Evolutionary conservation across 371 early-diverging fungal genomes (phyloP).

Genomic region (Mucor piriformis): DNA sequence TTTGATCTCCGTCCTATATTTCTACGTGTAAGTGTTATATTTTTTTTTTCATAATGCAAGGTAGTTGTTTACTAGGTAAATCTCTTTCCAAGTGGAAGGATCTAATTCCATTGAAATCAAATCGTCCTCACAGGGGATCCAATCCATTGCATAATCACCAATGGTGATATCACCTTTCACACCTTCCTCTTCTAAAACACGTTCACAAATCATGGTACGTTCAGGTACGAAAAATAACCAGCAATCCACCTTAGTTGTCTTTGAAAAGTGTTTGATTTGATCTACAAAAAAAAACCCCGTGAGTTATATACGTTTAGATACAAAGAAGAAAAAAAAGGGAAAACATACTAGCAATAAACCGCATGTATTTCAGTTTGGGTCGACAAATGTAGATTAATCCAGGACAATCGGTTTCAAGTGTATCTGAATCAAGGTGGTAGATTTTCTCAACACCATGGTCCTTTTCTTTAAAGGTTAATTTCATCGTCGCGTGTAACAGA

Average conservation of each 20-base stretch:
- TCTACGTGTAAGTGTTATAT: not conserved
- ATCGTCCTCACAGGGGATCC: conserved; percentile 91
- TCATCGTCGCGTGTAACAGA: not conserved
- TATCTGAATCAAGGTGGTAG: conserved; percentile 72
- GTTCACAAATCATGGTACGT: conserved; percentile 85
- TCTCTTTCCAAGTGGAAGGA: conserved; percentile 73
- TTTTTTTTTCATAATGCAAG: too few relatives aligned
- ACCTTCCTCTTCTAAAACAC: conserved; percentile 88
- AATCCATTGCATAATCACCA: conserved; percentile 87
- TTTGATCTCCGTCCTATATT: conserved; percentile 82
- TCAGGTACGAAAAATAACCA: conserved; percentile 90
- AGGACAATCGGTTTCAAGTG: conserved; percentile 68
- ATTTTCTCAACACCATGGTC: conserved; percentile 96
- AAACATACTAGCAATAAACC: conserved; percentile 77
- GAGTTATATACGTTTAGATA: not conserved
- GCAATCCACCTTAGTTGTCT: conserved; percentile 46
- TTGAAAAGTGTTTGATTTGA: conserved; percentile 45
- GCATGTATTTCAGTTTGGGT: conserved; percentile 78
- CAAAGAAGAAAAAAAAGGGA: not conserved
- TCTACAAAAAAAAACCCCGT: conserved; percentile 26
- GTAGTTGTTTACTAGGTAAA: conserved; percentile 74
- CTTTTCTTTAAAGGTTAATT: conserved; percentile 31
- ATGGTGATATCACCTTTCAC: conserved; percentile 86
- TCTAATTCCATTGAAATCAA: conserved; percentile 88
- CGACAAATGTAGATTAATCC: conserved; percentile 84